phyloP scores from a whole-genome alignment of 164 flowering plant genomes.

The Macadamia integrifolia region DNA sequence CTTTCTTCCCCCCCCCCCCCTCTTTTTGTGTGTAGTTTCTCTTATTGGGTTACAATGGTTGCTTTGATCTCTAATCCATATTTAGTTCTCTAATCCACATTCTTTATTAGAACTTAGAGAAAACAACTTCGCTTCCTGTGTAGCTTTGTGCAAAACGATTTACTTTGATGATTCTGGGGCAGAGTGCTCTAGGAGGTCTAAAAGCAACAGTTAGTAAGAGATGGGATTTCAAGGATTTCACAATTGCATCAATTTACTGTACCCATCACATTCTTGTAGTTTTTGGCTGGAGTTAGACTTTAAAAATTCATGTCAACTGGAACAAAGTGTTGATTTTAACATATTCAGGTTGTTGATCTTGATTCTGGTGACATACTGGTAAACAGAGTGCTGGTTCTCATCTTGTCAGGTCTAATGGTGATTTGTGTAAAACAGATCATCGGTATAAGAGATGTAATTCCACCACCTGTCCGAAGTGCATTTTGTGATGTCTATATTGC shows the following conservation, averaged over 20 bases:
- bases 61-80: background rate
- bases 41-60: background rate
- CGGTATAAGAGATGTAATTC: conserved; percentile 75
- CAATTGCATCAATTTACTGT: background rate
- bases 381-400: background rate
- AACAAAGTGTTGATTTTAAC: no score
- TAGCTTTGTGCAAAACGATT: no score
- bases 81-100: background rate
- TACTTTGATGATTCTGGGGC: background rate
- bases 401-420: background rate
- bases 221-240: background rate
- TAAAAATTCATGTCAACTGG: no score
- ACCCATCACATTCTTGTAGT: no score
- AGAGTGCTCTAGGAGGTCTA: background rate
- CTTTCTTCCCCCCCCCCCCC: background rate
- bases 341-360: background rate
- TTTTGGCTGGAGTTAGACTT: no score
- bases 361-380: background rate
- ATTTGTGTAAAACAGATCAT: conserved; percentile 46
- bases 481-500: conserved; percentile 26
- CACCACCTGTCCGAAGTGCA: conserved; percentile 75
- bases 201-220: background rate
- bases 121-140: no score
- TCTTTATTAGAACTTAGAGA: background rate
- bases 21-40: background rate